Percentiles rank a stretch among this genome's conserved stretches.
These are phyloP conservation scores for Dactylellina sp. DNA, from an alignment of 2,329 filamentous ascomycete species.

Conservation along the genomic window DNA sequence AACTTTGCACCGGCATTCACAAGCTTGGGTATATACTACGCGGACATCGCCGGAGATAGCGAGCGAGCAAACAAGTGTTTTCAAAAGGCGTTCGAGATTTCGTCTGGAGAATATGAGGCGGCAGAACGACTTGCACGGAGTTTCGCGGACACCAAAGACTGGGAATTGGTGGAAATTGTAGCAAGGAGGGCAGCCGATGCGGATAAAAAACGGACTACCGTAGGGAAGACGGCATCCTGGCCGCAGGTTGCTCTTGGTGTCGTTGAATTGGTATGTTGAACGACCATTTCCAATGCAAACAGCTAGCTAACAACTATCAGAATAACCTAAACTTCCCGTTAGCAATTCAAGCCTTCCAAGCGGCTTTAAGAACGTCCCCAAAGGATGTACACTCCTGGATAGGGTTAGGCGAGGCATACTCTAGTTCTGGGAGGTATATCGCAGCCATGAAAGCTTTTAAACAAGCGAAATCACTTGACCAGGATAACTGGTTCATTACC, in stretches of 20 bases:
- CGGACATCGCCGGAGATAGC: constrained; percentile 88
- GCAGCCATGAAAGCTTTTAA: constrained; percentile 93
- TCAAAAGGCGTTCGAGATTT: constrained; percentile 94
- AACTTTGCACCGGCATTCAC: constrained; percentile 93
- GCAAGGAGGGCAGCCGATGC: constrained; percentile 91
- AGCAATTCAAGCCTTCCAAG: constrained; percentile 91
- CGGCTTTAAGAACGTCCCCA: constrained; percentile 83
- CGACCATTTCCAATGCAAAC: neutral
- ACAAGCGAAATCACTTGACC: constrained; percentile 82
- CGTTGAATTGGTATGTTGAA: constrained; percentile 71
- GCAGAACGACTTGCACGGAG: constrained; percentile 86
- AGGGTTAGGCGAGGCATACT: constrained; percentile 95
- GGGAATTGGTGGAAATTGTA: constrained; percentile 95
- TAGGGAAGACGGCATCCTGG: constrained; percentile 94
- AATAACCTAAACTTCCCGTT: constrained; percentile 72
- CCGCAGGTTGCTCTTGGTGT: constrained; percentile 93
- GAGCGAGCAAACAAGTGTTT: constrained; percentile 91
- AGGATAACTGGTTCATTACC: constrained; percentile 91
- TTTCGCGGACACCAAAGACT: constrained; percentile 91
- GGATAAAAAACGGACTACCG: constrained; percentile 88
- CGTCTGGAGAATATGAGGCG: constrained; percentile 83
- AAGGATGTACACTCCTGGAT: constrained; percentile 96
- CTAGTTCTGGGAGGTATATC: constrained; percentile 90
- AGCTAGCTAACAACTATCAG: constrained; percentile 39
- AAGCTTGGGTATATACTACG: constrained; percentile 87